Evolutionary conservation across 345 rosid genomes (phyloP), one percentile per base, ranked within the genome.

Genomic region (Syzygium grande): DNA sequence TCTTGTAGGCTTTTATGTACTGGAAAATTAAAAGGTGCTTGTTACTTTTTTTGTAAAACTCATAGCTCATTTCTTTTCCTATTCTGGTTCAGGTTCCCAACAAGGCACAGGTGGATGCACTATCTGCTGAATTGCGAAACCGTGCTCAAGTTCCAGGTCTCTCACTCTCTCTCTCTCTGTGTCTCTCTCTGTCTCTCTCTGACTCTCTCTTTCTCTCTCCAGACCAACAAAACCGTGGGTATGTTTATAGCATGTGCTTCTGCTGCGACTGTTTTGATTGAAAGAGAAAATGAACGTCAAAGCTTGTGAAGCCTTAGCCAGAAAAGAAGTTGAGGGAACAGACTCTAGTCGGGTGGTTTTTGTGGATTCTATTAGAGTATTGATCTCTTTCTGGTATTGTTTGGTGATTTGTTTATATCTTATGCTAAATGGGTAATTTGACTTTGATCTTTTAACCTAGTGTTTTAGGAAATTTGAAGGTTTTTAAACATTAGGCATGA

Each of bases 131-230:
- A 88, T 92, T 96, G 92, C 90, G 93, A 53, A 90, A 54, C 84
- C 99, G 99, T 89, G 98, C 98, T 85, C 89, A 95, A 68, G 94
- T 98, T 86, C 99, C 98, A 93, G 99, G 99, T 98, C 83, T 87
- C 34, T 54, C 56, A 22, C 34, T 78, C 30, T 54, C 30, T 30
- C 78, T 15, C 41, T 15, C 77, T 65, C 77, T 29, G 2, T 34
- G 2, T 34, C 38, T 34, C 38, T 38, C 34, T 54, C 23, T 54
- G 10, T 54, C 58, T 54, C 56, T 17, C 56, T 54, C 58, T 19
- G 6, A 41, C 63, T 58, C 63, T 58, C 63, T 11, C 34, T 4
- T 9, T 2, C 34, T 0, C 34, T 1, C 68, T 13, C 38, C 2
- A 5, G 41, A 68, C 46, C 46, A 38, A 73, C 49, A 38, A 19